These are phyloP conservation scores for Gaeumannomyces sp. DNA, from an alignment of 2,329 filamentous ascomycete genomes.

Conservation along the genomic window DNA sequence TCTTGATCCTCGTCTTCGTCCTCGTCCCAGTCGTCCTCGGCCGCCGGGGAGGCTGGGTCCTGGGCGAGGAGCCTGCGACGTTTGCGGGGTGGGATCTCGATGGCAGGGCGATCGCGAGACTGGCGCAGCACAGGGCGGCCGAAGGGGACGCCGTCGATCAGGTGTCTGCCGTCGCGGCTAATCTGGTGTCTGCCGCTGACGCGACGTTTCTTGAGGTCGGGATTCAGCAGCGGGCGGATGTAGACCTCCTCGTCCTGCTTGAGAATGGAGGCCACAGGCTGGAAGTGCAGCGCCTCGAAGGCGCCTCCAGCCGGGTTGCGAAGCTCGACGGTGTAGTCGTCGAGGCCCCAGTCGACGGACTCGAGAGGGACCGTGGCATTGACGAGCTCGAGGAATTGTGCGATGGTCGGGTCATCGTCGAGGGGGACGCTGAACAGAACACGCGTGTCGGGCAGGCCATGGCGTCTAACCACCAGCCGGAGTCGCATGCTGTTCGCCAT, in stretches of 20 bases:
- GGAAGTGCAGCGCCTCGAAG: slow-evolving; percentile 87
- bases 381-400: slow-evolving; percentile 69
- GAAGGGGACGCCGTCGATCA: slow-evolving; percentile 81
- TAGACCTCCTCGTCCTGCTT: slow-evolving; percentile 79
- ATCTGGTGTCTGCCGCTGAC: slow-evolving; percentile 79
- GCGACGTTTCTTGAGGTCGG: slow-evolving; percentile 66
- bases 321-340: slow-evolving; percentile 84
- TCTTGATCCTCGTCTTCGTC: slow-evolving; percentile 22
- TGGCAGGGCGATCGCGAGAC: slow-evolving; percentile 54
- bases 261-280: slow-evolving; percentile 61
- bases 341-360: slow-evolving; percentile 73
- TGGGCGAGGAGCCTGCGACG: slow-evolving; percentile 46
- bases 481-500: slow-evolving; percentile 56
- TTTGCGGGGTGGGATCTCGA: slow-evolving; percentile 71
- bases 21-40: slow-evolving; percentile 29
- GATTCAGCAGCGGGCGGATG: slow-evolving; percentile 69
- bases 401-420: slow-evolving; percentile 59
- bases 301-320: slow-evolving; percentile 44
- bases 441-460: slow-evolving; percentile 64
- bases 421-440: slow-evolving; percentile 63
- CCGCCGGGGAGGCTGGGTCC: slow-evolving; percentile 33
- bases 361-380: slow-evolving; percentile 80
- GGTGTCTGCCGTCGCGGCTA: slow-evolving; percentile 66
- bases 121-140: slow-evolving; percentile 63
- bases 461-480: slow-evolving; percentile 64